phyloP scores from a whole-genome alignment of 495 filamentous ascomycete species.

The Penicillium malachiteum region DNA sequence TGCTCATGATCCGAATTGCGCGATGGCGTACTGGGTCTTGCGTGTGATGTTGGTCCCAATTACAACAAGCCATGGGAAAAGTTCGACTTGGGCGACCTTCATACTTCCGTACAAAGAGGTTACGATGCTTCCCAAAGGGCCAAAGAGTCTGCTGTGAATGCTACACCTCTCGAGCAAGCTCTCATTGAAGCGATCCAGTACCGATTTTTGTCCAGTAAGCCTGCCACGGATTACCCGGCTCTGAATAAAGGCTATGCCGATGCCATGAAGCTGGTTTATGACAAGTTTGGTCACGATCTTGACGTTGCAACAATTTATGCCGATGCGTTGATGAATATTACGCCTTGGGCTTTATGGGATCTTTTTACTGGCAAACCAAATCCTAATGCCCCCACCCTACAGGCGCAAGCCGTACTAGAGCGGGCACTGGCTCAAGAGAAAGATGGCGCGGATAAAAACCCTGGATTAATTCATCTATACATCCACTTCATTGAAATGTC shows the following conservation, averaged over 20 bases:
- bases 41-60: slow-evolving; percentile 62
- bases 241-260: slow-evolving; percentile 54
- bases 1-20: slow-evolving; percentile 48
- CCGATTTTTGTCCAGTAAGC: slow-evolving; percentile 45
- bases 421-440: slow-evolving; percentile 36
- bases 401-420: slow-evolving; percentile 54
- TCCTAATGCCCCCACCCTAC: slow-evolving; percentile 48
- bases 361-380: slow-evolving; percentile 53
- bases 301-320: slow-evolving; percentile 59
- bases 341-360: slow-evolving; percentile 63
- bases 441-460: slow-evolving; percentile 39
- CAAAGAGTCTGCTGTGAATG: slow-evolving; percentile 18
- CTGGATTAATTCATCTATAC: slow-evolving; percentile 63
- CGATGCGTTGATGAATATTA: slow-evolving; percentile 64
- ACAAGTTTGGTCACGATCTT: slow-evolving; percentile 47
- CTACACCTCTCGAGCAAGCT: slow-evolving; percentile 46
- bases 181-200: slow-evolving; percentile 53
- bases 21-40: slow-evolving; percentile 65
- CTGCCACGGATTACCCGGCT: slow-evolving; percentile 36
- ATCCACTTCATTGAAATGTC: slow-evolving; percentile 74
- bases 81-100: slow-evolving; percentile 54
- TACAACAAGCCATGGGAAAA: slow-evolving; percentile 69
- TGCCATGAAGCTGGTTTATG: slow-evolving; percentile 56
- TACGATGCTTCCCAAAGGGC: slow-evolving; percentile 40
- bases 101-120: slow-evolving; percentile 36